These are phyloP conservation scores for Candida ovalis DNA, from an alignment of 805 yeast species.

Conservation along the genomic window DNA sequence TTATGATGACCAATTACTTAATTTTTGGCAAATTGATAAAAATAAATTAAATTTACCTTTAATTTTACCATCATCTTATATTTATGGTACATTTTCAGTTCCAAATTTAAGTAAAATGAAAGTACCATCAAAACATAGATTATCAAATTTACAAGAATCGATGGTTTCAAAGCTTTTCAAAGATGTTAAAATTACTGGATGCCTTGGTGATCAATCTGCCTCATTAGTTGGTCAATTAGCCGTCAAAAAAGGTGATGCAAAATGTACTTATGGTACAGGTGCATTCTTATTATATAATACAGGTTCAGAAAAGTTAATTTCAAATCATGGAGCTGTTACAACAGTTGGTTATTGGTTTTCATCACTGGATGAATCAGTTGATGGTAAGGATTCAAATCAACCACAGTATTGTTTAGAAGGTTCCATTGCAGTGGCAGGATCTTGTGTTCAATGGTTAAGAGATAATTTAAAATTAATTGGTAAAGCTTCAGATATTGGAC, in stretches of 20 bases:
- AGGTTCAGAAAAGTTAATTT: slow-evolving; percentile 66
- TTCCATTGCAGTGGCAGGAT: slow-evolving; percentile 93
- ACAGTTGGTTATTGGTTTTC: slow-evolving; percentile 93
- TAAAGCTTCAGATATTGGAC: slow-evolving; percentile 84
- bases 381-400: slow-evolving; percentile 35
- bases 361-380: slow-evolving; percentile 41
- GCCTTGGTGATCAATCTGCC: slow-evolving; percentile 92
- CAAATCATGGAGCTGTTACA: slow-evolving; percentile 79
- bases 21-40: slow-evolving; percentile 77
- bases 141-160: background rate
- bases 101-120: slow-evolving; percentile 42
- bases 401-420: slow-evolving; percentile 94
- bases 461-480: slow-evolving; percentile 83
- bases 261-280: slow-evolving; percentile 96
- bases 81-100: slow-evolving; percentile 66
- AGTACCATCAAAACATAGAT: slow-evolving; percentile 2
- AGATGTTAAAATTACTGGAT: slow-evolving; percentile 78
- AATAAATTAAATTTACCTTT: slow-evolving; percentile 65
- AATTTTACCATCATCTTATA: slow-evolving; percentile 73
- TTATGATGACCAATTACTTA: slow-evolving; percentile 72
- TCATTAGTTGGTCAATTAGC: slow-evolving; percentile 93
- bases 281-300: slow-evolving; percentile 87
- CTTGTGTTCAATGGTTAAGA: slow-evolving; percentile 89
- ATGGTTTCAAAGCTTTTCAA: slow-evolving; percentile 35
- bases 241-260: slow-evolving; percentile 77